Evolutionary conservation across 495 filamentous ascomycete genomes (phyloP).

Genomic region (Glutinoglossum americanum): DNA sequence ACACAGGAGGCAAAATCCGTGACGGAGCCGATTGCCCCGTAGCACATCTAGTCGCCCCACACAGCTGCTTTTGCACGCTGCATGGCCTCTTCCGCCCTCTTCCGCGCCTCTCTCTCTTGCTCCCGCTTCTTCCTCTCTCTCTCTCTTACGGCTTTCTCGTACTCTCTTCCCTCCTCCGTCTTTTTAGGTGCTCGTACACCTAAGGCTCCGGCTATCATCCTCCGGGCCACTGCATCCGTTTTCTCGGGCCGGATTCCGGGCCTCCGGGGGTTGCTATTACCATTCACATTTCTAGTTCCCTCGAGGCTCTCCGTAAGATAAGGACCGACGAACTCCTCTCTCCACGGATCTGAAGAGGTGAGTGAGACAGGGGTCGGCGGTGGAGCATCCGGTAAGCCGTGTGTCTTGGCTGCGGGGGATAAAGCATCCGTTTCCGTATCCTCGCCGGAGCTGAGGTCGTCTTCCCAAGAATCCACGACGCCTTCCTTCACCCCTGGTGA

Average conservation of each 20-base stretch:
- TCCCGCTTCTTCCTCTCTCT: slow-evolving; percentile 65
- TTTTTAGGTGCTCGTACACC: slow-evolving; percentile 59
- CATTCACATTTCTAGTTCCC: background rate
- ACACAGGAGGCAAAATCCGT: no score
- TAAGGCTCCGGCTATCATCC: slow-evolving; percentile 77
- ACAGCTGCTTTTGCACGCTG: slow-evolving; percentile 52
- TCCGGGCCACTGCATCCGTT: slow-evolving; percentile 71
- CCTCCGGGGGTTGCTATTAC: background rate
- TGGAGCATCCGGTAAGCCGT: background rate
- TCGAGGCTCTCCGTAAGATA: background rate
- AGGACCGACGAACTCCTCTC: background rate
- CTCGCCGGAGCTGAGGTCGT: slow-evolving; percentile 3
- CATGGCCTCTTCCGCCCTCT: slow-evolving; percentile 39
- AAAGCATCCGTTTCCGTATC: background rate
- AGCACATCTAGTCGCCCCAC: slow-evolving; percentile 48
- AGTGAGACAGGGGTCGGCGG: slow-evolving; percentile 3
- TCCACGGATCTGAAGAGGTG: background rate
- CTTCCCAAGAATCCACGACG: slow-evolving; percentile 6
- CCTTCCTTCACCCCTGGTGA: background rate
- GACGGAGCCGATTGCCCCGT: no score
- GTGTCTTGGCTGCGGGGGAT: background rate
- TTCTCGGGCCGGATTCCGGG: slow-evolving; percentile 48
- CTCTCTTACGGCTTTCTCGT: slow-evolving; percentile 64
- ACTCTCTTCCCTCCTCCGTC: slow-evolving; percentile 76
- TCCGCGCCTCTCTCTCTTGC: slow-evolving; percentile 43